phyloP scores from a whole-genome alignment of 345 rosid genomes.

The Hibiscus mutabilis region DNA sequence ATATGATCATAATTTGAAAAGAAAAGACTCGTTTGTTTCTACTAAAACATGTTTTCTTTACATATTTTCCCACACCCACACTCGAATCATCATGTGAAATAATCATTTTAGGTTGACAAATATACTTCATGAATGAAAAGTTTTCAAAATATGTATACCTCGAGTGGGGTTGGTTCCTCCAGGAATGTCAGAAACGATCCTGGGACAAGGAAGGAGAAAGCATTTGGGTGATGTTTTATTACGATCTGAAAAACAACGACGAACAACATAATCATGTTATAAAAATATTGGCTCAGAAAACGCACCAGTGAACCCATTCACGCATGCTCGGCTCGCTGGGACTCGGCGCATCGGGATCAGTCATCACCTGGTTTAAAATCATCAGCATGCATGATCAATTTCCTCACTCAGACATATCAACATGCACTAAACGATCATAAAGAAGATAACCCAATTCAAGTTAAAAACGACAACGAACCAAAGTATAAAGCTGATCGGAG shows the following conservation, averaged over 20 bases:
- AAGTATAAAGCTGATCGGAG: conserved; percentile 53
- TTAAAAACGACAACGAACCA: conserved; percentile 22
- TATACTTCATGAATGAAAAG: too few relatives aligned
- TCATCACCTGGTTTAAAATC: conserved; percentile 54
- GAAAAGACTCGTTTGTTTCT: background rate
- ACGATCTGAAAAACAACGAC: too few relatives aligned
- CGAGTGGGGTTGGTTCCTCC: conserved; percentile 58
- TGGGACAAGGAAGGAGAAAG: conserved; percentile 19
- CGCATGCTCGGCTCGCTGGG: conserved; percentile 86
- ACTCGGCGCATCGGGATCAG: conserved; percentile 91
- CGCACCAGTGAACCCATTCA: conserved; percentile 89
- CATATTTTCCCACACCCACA: too few relatives aligned
- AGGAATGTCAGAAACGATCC: conserved; percentile 75
- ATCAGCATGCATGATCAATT: conserved; percentile 4
- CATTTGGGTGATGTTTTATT: background rate
- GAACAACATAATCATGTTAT: too few relatives aligned
- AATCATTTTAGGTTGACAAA: too few relatives aligned
- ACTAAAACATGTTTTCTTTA: background rate
- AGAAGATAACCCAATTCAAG: background rate
- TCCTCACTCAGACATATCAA: background rate
- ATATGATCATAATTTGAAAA: background rate
- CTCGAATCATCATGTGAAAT: too few relatives aligned
- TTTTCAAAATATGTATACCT: conserved; percentile 30
- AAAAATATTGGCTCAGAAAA: background rate
- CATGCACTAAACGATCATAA: background rate